Percentiles rank a stretch among this genome's conserved stretches.
Evolutionary conservation across 176 grass and related monocot species (phyloP).

Genomic region (Oryza brachyantha): DNA sequence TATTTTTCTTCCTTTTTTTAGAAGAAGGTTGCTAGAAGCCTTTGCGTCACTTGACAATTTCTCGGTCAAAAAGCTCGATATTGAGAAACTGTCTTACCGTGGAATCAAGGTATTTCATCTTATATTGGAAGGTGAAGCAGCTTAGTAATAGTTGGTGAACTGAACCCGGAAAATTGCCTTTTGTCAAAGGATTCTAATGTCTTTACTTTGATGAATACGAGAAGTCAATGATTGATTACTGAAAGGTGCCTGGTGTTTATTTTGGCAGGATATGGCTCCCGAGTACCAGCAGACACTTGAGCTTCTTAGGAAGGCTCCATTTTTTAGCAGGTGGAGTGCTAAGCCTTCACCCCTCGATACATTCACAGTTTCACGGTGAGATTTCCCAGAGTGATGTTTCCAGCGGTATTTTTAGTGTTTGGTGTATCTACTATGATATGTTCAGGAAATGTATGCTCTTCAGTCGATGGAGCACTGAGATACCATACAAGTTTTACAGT

Average conservation of each 20-base stretch:
- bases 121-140: not conserved
- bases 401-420: not conserved
- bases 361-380: slow-evolving; percentile 31
- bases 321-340: slow-evolving; percentile 47
- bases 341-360: slow-evolving; percentile 49
- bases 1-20: slow-evolving; percentile 1
- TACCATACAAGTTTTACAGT: not conserved
- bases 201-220: not conserved
- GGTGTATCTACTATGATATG: not conserved
- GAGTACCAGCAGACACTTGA: slow-evolving; percentile 57
- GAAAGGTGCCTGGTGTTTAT: not conserved
- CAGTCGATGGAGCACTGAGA: not conserved
- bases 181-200: not conserved
- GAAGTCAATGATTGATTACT: not conserved
- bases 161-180: not conserved
- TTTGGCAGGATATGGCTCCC: slow-evolving; percentile 45
- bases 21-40: slow-evolving; percentile 69
- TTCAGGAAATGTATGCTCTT: not conserved
- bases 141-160: not conserved
- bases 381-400: not conserved
- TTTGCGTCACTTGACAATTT: slow-evolving; percentile 45
- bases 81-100: slow-evolving; percentile 46
- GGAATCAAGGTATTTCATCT: slow-evolving; percentile 63
- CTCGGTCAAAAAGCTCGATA: slow-evolving; percentile 17
- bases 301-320: slow-evolving; percentile 49